Evolutionary conservation across 345 rosid species (phyloP).

Genomic region (Murraya paniculata): DNA sequence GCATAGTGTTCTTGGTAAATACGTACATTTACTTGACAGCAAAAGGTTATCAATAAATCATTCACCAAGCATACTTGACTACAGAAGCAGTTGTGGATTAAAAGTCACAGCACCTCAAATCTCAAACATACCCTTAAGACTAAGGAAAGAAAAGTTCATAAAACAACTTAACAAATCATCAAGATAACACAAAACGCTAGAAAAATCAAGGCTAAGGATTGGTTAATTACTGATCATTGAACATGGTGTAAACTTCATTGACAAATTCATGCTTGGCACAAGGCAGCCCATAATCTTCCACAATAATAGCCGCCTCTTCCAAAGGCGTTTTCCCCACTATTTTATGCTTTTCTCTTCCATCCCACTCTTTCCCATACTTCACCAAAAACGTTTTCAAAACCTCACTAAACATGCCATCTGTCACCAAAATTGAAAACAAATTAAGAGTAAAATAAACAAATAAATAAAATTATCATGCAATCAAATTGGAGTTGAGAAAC

Average conservation of each 20-base stretch:
- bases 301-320: constrained; percentile 76
- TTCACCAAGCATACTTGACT: not conserved
- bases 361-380: constrained; percentile 90
- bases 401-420: constrained; percentile 64
- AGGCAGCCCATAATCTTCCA: constrained; percentile 80
- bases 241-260: constrained; percentile 56
- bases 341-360: constrained; percentile 71
- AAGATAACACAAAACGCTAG: not conserved
- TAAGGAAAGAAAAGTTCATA: not conserved
- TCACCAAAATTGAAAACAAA: constrained; percentile 5
- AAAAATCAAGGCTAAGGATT: constrained; percentile 1
- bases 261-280: constrained; percentile 65
- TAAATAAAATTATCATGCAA: not conserved
- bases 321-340: constrained; percentile 66
- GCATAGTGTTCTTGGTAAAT: not conserved
- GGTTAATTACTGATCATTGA: constrained; percentile 54
- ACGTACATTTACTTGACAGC: not conserved
- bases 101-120: not conserved
- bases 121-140: not conserved
- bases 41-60: not conserved
- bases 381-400: constrained; percentile 55
- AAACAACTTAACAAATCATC: not conserved
- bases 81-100: not conserved
- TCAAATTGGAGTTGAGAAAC: not conserved
- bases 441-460: not conserved